These are phyloP conservation scores for Neopestalotiopsis clavispora DNA, from an alignment of 2,329 filamentous ascomycete species.

Conservation along the genomic window DNA sequence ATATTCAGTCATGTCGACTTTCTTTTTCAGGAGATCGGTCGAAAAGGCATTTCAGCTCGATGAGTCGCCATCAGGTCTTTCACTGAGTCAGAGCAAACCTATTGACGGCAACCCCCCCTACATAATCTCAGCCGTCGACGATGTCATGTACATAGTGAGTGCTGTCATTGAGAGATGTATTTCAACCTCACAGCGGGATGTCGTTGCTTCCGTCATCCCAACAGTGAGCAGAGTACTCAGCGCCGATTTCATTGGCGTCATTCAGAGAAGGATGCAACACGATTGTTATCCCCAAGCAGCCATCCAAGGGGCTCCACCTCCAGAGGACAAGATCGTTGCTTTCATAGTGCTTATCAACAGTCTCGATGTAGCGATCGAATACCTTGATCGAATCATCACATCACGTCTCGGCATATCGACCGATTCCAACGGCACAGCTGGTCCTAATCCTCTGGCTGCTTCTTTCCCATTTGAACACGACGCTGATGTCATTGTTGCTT, in stretches of 20 bases:
- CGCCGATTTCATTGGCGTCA: conserved; percentile 93
- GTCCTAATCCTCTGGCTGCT: conserved; percentile 56
- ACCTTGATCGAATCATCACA: conserved; percentile 83
- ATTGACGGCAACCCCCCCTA: conserved; percentile 82
- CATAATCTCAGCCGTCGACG: conserved; percentile 94
- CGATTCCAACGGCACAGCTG: conserved; percentile 37
- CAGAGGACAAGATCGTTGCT: conserved; percentile 84
- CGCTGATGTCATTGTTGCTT: conserved; percentile 68
- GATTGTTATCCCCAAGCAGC: conserved; percentile 86
- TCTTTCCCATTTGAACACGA: conserved; percentile 85
- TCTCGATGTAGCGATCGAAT: conserved; percentile 89
- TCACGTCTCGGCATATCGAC: conserved; percentile 61
- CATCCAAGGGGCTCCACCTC: conserved; percentile 80
- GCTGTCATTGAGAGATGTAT: conserved; percentile 86
- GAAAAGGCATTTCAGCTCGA: conserved; percentile 98
- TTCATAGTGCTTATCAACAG: conserved; percentile 97
- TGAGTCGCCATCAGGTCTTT: conserved; percentile 80
- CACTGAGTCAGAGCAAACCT: conserved; percentile 73
- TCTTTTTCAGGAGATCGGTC: conserved; percentile 95
- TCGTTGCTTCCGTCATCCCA: conserved; percentile 79
- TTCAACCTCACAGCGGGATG: conserved; percentile 80
- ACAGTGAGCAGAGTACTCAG: conserved; percentile 80
- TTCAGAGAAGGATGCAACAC: conserved; percentile 96
- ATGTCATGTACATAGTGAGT: conserved; percentile 99
- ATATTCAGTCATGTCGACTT: conserved; percentile 91